Conservation (phyloP, 2,329 filamentous ascomycete species). For the Cladosporium colombiae region DNA sequence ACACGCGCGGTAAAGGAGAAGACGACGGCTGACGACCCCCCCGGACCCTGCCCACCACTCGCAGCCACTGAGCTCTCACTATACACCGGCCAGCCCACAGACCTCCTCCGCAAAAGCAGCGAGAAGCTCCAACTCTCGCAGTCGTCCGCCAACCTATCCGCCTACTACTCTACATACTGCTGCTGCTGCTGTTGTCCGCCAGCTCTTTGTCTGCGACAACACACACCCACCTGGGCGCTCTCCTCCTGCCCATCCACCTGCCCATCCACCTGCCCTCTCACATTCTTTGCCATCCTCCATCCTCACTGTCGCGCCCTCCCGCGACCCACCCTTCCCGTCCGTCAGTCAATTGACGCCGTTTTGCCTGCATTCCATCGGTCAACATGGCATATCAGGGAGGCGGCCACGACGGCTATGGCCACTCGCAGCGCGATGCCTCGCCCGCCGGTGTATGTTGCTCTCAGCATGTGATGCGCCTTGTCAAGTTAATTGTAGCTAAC, state of each 20-base stretch:
- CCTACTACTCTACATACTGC: not conserved
- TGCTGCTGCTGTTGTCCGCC: not conserved
- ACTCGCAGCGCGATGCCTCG: slow-evolving; percentile 11
- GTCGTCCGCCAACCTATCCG: not conserved
- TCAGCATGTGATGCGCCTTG: not conserved
- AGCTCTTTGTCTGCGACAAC: slow-evolving; percentile 12
- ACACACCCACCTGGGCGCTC: not conserved
- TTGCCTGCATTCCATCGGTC: slow-evolving; percentile 19
- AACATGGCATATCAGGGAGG: slow-evolving; percentile 21
- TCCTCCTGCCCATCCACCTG: not conserved
- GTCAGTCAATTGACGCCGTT: slow-evolving; percentile 8
- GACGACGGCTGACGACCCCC: not conserved
- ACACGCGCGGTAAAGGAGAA: slow-evolving; percentile 7
- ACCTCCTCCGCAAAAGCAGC: slow-evolving; percentile 18
- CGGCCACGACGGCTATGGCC: slow-evolving; percentile 16
- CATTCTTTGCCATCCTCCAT: slow-evolving; percentile 9
- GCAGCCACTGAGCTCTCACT: not conserved
- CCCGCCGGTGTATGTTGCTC: slow-evolving; percentile 8
- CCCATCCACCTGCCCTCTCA: not conserved
- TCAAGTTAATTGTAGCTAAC: not conserved
- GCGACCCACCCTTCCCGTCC: not conserved
- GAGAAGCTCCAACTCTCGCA: slow-evolving; percentile 13
- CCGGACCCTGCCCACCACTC: not conserved
- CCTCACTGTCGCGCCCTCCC: not conserved
- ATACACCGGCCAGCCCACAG: not conserved